Percentiles rank a stretch among this genome's conserved stretches.
Conservation (phyloP, 768 basidiomycete genomes). For the Boletus patriciae region DNA sequence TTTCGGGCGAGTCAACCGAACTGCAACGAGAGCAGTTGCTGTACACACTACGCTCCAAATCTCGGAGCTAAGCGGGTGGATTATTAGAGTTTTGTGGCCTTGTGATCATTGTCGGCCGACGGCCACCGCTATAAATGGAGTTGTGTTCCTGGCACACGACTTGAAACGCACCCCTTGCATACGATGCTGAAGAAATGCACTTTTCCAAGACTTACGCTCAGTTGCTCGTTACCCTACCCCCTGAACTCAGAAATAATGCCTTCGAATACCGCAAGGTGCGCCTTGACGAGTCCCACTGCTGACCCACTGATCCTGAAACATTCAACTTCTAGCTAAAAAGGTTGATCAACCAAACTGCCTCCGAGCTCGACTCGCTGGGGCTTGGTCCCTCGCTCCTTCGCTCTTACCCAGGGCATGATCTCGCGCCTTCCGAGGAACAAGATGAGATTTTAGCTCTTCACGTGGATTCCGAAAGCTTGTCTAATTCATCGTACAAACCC, state of each 20-base stretch:
- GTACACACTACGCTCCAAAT: no score
- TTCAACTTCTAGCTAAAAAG: constrained; percentile 72
- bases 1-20: no score
- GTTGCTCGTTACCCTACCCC: constrained; percentile 64
- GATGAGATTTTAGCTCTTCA: not conserved
- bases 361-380: constrained; percentile 74
- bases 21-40: no score
- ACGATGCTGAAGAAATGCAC: constrained; percentile 49
- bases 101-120: no score
- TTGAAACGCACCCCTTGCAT: not conserved
- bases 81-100: no score
- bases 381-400: constrained; percentile 51
- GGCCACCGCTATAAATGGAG: not conserved
- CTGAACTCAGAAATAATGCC: constrained; percentile 72
- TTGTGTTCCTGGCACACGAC: not conserved
- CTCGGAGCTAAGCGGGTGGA: no score
- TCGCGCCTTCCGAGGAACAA: not conserved
- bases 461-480: not conserved
- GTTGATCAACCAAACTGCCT: constrained; percentile 78
- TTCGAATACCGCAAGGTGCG: constrained; percentile 81
- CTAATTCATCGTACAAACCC: constrained; percentile 4
- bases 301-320: not conserved
- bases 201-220: constrained; percentile 70
- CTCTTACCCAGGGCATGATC: constrained; percentile 24
- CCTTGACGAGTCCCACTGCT: not conserved